phyloP scores from a whole-genome alignment of 495 filamentous ascomycete species.

The Glarea lozoyensis region DNA sequence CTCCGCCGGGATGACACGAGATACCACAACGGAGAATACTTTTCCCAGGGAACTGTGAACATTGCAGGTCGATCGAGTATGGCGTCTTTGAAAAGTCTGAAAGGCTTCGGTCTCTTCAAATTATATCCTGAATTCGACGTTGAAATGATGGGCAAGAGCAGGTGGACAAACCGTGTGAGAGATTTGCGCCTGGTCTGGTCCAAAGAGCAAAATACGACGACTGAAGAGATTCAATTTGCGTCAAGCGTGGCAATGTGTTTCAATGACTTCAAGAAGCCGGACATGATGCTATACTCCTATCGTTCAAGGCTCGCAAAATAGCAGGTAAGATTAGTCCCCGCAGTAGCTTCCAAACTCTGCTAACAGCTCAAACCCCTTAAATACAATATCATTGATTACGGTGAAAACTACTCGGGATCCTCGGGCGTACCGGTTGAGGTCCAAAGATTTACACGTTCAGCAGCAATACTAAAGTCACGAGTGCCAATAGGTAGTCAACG shows the following conservation, averaged over 20 bases:
- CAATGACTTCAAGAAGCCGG: background rate
- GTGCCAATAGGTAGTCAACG: background rate
- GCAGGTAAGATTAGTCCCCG: background rate
- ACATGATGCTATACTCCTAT: background rate
- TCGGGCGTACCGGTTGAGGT: background rate
- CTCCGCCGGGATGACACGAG: constrained; percentile 1
- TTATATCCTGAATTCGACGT: constrained; percentile 4
- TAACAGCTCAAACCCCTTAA: background rate
- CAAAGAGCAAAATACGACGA: background rate
- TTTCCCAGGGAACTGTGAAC: constrained; percentile 27
- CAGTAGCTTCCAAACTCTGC: background rate
- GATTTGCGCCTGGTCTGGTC: background rate
- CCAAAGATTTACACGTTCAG: background rate
- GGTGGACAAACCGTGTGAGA: background rate
- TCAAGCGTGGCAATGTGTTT: background rate
- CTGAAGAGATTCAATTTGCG: background rate
- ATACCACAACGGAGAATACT: constrained; percentile 30
- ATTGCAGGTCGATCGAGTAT: constrained; percentile 8
- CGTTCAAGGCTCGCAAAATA: background rate
- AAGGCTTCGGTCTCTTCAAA: background rate
- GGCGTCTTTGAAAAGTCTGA: constrained; percentile 6
- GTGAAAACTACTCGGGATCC: background rate
- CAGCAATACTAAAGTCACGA: background rate
- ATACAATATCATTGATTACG: background rate
- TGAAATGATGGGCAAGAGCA: background rate